Percentiles rank a stretch among this genome's conserved stretches.
These are phyloP conservation scores for Pleomassaria siparia DNA, from an alignment of 2,329 filamentous ascomycete species.

Conservation along the genomic window DNA sequence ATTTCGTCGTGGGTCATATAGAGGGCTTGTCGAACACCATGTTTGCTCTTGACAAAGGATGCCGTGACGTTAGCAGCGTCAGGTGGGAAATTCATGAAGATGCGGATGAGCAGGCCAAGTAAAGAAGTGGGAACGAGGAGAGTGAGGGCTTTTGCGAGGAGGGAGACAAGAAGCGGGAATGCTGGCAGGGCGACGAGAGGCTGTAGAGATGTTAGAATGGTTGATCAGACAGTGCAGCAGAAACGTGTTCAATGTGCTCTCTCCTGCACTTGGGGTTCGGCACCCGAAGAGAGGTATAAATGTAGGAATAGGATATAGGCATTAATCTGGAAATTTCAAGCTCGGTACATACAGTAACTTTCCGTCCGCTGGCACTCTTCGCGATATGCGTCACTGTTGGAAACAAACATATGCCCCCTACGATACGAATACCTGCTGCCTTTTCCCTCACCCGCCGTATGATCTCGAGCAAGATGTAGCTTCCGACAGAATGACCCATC, in stretches of 20 bases:
- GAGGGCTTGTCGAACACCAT: constrained; percentile 58
- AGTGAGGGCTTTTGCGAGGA: constrained; percentile 48
- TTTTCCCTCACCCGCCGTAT: constrained; percentile 30
- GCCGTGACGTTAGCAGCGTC: constrained; percentile 53
- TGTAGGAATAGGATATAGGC: not conserved
- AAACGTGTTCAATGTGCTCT: not conserved
- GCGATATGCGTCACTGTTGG: constrained; percentile 52
- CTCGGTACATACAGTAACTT: constrained; percentile 38
- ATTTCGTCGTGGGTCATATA: constrained; percentile 63
- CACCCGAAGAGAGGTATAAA: not conserved
- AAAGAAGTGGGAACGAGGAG: constrained; percentile 44
- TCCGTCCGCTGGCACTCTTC: constrained; percentile 46
- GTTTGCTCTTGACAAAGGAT: constrained; percentile 51
- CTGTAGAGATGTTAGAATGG: constrained; percentile 4
- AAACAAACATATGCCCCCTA: constrained; percentile 46
- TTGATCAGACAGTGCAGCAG: not conserved
- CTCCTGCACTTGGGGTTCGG: not conserved
- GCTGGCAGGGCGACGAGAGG: constrained; percentile 10
- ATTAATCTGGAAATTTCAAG: not conserved
- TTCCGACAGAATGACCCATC: constrained; percentile 51
- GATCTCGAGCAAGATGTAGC: constrained; percentile 50
- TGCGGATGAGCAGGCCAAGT: constrained; percentile 46
- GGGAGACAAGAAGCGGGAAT: constrained; percentile 26
- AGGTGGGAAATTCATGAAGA: constrained; percentile 46
- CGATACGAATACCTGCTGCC: constrained; percentile 25